phyloP scores from a whole-genome alignment of 176 grass and related monocot genomes.

The Triticum dicoccoides region DNA sequence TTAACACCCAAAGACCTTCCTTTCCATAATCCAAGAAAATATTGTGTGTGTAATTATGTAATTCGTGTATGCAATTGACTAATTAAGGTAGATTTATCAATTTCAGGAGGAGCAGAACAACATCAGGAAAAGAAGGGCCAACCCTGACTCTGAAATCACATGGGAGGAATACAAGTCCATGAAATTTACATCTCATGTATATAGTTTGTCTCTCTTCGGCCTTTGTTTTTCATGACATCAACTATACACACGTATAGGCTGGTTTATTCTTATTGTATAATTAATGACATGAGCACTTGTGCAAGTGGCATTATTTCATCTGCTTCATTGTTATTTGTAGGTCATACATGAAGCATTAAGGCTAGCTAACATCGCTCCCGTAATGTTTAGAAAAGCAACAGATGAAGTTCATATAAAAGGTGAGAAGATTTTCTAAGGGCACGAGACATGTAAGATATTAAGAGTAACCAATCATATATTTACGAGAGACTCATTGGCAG shows the following conservation, averaged over 20 bases:
- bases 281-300: not conserved
- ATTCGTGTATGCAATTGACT: too few species aligned
- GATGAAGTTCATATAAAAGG: conserved; percentile 53
- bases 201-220: not conserved
- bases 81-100: too few species aligned
- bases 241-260: not conserved
- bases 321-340: conserved; percentile 20
- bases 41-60: too few species aligned
- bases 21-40: too few species aligned
- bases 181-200: conserved; percentile 55
- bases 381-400: conserved; percentile 49
- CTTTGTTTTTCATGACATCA: not conserved
- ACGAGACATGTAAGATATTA: not conserved
- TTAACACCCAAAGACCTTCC: too few species aligned
- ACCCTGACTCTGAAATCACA: conserved; percentile 44
- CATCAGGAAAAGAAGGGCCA: conserved; percentile 26
- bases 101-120: conserved; percentile 52
- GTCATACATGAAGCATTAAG: conserved; percentile 54
- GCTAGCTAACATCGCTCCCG: conserved; percentile 47
- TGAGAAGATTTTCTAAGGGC: not conserved
- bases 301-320: not conserved
- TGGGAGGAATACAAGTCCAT: conserved; percentile 71
- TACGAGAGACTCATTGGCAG: too few species aligned
- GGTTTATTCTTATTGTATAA: not conserved
- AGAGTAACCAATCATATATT: not conserved